Percentiles rank a stretch among this genome's conserved stretches.
Evolutionary conservation across 352 stramenopile genomes (phyloP).

Genomic region (Phytophthora nicotianae): DNA sequence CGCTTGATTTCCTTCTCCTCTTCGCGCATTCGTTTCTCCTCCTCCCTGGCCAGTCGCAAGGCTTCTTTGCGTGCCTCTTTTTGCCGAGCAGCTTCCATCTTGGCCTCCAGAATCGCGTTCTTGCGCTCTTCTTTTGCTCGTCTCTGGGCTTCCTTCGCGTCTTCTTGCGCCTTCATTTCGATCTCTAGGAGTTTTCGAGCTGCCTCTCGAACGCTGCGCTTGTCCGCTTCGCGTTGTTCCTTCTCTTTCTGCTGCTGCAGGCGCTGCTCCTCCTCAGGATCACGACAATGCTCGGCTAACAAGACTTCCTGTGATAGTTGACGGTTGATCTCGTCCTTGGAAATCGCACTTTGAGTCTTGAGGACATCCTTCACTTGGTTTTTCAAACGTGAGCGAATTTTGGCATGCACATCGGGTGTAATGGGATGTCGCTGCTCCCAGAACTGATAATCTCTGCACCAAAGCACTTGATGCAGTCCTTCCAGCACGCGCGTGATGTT

Average conservation of each 20-base stretch:
- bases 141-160: conserved; percentile 70
- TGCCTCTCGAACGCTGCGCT: conserved; percentile 69
- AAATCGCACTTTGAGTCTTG: conserved; percentile 27
- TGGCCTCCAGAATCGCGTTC: conserved; percentile 69
- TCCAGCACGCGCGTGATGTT: conserved; percentile 78
- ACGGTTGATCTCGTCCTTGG: conserved; percentile 52
- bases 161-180: conserved; percentile 79
- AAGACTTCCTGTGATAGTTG: conserved; percentile 51
- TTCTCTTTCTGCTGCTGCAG: conserved; percentile 48
- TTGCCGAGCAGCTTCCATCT: conserved; percentile 61
- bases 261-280: conserved; percentile 49
- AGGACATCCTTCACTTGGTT: conserved; percentile 63
- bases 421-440: conserved; percentile 83
- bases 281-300: conserved; percentile 46
- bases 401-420: conserved; percentile 59
- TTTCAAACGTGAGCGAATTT: conserved; percentile 58
- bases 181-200: conserved; percentile 75
- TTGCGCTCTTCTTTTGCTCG: conserved; percentile 74
- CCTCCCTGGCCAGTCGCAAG: conserved; percentile 60
- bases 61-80: conserved; percentile 76
- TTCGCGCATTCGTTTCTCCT: conserved; percentile 69
- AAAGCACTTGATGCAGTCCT: conserved; percentile 65
- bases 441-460: conserved; percentile 81
- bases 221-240: conserved; percentile 67
- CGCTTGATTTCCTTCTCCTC: conserved; percentile 77